Evolutionary conservation across 495 filamentous ascomycete genomes (phyloP).

Genomic region (Penicillium verhagenii): DNA sequence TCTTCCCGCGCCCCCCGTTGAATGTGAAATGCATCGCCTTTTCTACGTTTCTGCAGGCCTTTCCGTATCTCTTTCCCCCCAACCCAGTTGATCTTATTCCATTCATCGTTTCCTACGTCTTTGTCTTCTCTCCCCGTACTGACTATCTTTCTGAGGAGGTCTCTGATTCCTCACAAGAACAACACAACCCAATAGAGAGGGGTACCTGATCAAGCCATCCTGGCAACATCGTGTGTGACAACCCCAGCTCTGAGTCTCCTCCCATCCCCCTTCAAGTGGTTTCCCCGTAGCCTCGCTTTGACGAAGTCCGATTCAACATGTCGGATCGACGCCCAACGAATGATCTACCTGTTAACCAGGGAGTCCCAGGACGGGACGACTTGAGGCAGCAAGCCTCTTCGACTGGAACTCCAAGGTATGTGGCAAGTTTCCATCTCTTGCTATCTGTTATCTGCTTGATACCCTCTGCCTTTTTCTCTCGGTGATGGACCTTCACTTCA

Average conservation of each 20-base stretch:
- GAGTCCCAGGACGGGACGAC: neutral
- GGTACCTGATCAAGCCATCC: neutral
- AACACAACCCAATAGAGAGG: slow-evolving; percentile 1
- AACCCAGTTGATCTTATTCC: neutral
- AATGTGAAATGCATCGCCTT: neutral
- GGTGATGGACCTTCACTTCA: neutral
- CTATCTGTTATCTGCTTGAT: neutral
- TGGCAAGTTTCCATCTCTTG: neutral
- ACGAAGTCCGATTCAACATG: neutral
- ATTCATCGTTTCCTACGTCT: neutral
- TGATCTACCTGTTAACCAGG: neutral
- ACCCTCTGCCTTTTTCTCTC: no score
- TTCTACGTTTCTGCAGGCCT: neutral
- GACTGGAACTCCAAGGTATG: neutral
- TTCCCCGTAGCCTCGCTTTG: neutral
- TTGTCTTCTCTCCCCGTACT: neutral
- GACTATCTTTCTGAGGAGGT: neutral
- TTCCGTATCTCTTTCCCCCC: neutral
- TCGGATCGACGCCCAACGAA: neutral
- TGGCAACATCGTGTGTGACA: neutral
- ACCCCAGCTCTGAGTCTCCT: neutral
- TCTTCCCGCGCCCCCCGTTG: slow-evolving; percentile 4
- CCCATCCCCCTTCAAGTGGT: neutral
- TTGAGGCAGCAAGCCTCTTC: neutral
- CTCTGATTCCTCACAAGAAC: neutral